Base-by-base conservation (phyloP, 192 early-diverging fungal genomes). In the Physocladia obscura region DNA sequence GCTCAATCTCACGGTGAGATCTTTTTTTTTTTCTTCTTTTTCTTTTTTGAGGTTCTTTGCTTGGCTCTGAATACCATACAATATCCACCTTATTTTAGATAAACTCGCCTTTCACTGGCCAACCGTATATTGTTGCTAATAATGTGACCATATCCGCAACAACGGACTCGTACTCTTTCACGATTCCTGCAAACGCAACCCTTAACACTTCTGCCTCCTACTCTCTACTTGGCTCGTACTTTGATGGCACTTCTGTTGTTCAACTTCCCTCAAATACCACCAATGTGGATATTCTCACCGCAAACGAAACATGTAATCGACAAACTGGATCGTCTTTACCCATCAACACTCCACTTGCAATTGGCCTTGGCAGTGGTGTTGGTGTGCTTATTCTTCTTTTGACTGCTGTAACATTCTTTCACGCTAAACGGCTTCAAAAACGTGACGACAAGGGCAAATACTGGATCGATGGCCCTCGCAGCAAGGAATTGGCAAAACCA, bases 381-480 rank as follows among this genome's bases (percentile, higher is more conserved):
- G 29, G 48, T 13, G 19, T 49, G 2, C 32, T 65, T 8, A 29
- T 65, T 21, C 4, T 51, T 6, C 13, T 52, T 19, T 65, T 65
- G 19, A 34, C 32, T 27, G 63, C 35, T n/a, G 47, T 65, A 1
- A 52, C 50, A 17, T 27, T 65, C 1, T 34, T 38, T 26, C 63
- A 49, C 13, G 39, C 63, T 19, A 31, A 32, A 21, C 44, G 22
- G 8, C 49, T 65, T 1, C 47, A 26, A 17, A 24, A n/a, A 1
- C 47, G 30, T 1, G 61, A 65, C 1, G 34, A 52, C 2, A 65
- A 65, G 63, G 63, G 63, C 47, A 65, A 65, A 32, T 65, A 30
- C 34, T 65, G 63, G 63, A 52, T 65, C 48, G 63, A 65, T 51
- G 63, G 63, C 8, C 63, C 63, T 8, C 47, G 34, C 19, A 30